These are phyloP conservation scores for Colletotrichum sp. DNA, from an alignment of 2,329 filamentous ascomycete genomes.

Conservation along the genomic window DNA sequence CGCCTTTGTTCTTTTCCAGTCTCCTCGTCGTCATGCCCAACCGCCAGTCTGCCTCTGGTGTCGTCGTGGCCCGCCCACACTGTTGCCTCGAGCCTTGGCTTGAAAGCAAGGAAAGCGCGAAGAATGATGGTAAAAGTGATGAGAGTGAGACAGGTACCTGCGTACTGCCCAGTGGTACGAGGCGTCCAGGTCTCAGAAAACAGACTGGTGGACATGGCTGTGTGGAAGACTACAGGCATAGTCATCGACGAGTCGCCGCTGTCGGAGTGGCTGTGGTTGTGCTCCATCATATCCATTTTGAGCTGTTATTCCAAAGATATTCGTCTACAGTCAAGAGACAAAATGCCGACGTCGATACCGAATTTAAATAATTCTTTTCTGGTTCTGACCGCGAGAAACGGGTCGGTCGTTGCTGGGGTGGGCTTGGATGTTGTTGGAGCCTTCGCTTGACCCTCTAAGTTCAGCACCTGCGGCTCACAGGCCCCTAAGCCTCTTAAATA, in stretches of 20 bases:
- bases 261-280: neutral
- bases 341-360: neutral
- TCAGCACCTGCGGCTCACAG: neutral
- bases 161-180: neutral
- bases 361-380: neutral
- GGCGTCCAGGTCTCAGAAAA: neutral
- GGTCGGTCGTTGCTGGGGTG: neutral
- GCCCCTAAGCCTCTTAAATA: neutral
- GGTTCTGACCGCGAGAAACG: neutral
- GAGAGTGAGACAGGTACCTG: neutral
- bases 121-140: neutral
- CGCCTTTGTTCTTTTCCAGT: neutral
- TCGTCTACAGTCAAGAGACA: neutral
- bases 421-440: neutral
- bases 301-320: neutral
- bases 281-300: neutral
- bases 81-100: neutral
- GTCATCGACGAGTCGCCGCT: neutral
- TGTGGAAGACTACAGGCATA: slow-evolving; percentile 15
- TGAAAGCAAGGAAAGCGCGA: slow-evolving; percentile 6
- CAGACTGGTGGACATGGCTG: neutral
- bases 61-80: neutral
- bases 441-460: neutral
- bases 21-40: neutral
- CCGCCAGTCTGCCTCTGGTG: neutral